These are phyloP conservation scores for Phytophthora palmivora DNA, from an alignment of 352 stramenopile genomes.

Conservation along the genomic window DNA sequence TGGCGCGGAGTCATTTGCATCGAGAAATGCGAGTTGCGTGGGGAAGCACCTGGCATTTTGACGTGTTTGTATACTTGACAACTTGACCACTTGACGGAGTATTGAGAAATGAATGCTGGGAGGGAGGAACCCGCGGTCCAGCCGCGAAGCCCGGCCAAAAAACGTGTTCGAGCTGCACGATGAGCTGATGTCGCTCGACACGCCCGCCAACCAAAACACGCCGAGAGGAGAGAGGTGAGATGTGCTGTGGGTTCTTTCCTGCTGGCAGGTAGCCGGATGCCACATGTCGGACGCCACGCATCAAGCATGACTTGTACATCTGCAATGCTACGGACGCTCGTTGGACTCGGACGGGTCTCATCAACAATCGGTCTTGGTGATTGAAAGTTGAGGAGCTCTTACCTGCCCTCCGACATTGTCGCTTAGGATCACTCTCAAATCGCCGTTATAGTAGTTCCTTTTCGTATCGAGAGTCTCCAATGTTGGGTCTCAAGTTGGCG, in stretches of 20 bases:
- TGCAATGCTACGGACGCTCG: too few relatives aligned
- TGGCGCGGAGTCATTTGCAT: conserved; percentile 30
- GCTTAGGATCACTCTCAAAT: too few relatives aligned
- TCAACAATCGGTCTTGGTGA: too few relatives aligned
- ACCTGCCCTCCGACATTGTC: too few relatives aligned
- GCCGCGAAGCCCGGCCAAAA: conserved; percentile 21
- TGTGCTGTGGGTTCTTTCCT: conserved; percentile 19
- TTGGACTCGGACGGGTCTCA: too few relatives aligned
- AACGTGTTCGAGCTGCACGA: conserved; percentile 30
- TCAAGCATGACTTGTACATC: conserved; percentile 22
- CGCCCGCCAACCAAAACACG: conserved; percentile 42
- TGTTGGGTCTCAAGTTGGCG: too few relatives aligned
- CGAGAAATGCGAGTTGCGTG: conserved; percentile 40
- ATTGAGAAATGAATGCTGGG: conserved; percentile 37
- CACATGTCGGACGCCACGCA: conserved; percentile 19
- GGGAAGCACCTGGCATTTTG: conserved; percentile 39
- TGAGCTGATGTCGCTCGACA: conserved; percentile 34
- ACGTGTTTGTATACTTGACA: conserved; percentile 6
- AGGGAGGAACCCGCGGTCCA: conserved; percentile 22
- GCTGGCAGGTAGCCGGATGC: conserved; percentile 37
- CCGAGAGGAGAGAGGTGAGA: conserved; percentile 18
- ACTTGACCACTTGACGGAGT: conserved; percentile 25
- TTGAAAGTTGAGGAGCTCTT: too few relatives aligned
- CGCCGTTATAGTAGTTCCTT: too few relatives aligned
- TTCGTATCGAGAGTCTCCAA: too few relatives aligned